Base-by-base conservation (phyloP, 73 alveolate species). In the Blepharisma stoltei region DNA sequence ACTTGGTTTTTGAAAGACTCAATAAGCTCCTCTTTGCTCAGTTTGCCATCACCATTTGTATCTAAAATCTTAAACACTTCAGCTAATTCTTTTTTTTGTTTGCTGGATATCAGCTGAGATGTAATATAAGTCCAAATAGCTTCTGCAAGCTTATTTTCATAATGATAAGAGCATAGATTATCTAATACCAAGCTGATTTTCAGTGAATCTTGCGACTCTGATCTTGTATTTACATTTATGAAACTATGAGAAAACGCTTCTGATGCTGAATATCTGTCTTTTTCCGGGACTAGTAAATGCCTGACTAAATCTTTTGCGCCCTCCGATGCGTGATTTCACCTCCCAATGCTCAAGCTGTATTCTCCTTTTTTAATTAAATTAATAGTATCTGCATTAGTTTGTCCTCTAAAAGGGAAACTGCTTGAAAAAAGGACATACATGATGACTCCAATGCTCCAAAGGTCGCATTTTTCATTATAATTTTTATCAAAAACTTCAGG, bases 221-320 rank as follows among this genome's bases (percentile, higher is more conserved):
- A 32, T 32, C 41, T 32, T 32, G 41, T 32, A 32, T 32, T 32
- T 32, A 32, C 41, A 32, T 32, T 0, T 32, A 32, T 32, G 41
- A 32, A 60, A 25, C 18, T 25, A 60, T 60, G 73, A 14, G 14
- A 14, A 60, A 60, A 60, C 18, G 73, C 73, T 60, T 60, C 73
- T 60, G 14, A 14, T 25, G 73, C 73, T 60, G 73, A 60, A 3
- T 25, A 60, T 14, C 73, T n/a, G 73, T 60, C 73, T 60, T 60
- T 60, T 60, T 60, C 41, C 0, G 41, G 41, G 41, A 32, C 73
- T 60, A 60, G 23, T 38, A 60, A 9, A 60, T 25, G 45, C 18
- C 14, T 60, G 0, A 60, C 5, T 2, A 60, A 25, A 60, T 60
- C 73, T 25, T 60, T 60, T 8, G 46, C 14, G 5, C 45, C 5